These are phyloP conservation scores for Lathyrus oleraceus DNA, from an alignment of 306 rosid genomes.

Conservation along the genomic window DNA sequence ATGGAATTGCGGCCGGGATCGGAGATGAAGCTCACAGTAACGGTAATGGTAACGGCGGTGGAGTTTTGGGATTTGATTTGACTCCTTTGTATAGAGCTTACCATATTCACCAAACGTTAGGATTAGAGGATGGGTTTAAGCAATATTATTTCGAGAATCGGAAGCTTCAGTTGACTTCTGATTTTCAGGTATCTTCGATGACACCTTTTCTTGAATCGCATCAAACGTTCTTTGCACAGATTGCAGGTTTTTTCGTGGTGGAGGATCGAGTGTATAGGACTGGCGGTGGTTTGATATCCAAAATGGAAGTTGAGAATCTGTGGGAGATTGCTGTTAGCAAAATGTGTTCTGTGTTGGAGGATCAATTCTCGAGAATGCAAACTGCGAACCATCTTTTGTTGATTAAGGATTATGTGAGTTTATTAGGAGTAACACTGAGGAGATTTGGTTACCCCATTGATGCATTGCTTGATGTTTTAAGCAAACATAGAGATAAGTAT, in stretches of 20 bases:
- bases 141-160: constrained; percentile 88
- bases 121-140: constrained; percentile 89
- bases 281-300: constrained; percentile 87
- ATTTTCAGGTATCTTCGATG: constrained; percentile 99
- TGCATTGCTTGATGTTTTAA: constrained; percentile 90
- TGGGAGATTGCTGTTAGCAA: constrained; percentile 98
- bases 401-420: constrained; percentile 94
- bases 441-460: constrained; percentile 94
- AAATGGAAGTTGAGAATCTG: constrained; percentile 91
- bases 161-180: constrained; percentile 93
- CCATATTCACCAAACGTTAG: constrained; percentile 90
- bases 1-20: constrained; percentile 50
- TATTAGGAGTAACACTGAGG: constrained; percentile 84
- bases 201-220: constrained; percentile 98
- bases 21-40: constrained; percentile 56
- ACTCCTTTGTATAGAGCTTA: constrained; percentile 82
- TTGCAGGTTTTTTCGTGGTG: constrained; percentile 93
- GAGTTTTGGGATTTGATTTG: constrained; percentile 75
- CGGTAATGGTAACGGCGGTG: constrained; percentile 44
- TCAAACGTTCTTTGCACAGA: constrained; percentile 95
- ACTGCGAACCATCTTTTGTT: constrained; percentile 92
- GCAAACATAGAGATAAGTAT: constrained; percentile 97
- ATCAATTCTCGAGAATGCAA: constrained; percentile 98
- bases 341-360: constrained; percentile 98
- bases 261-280: constrained; percentile 93